These are phyloP conservation scores for Pinus tabuliformis DNA, from an alignment of 75 land plant species.

Conservation along the genomic window DNA sequence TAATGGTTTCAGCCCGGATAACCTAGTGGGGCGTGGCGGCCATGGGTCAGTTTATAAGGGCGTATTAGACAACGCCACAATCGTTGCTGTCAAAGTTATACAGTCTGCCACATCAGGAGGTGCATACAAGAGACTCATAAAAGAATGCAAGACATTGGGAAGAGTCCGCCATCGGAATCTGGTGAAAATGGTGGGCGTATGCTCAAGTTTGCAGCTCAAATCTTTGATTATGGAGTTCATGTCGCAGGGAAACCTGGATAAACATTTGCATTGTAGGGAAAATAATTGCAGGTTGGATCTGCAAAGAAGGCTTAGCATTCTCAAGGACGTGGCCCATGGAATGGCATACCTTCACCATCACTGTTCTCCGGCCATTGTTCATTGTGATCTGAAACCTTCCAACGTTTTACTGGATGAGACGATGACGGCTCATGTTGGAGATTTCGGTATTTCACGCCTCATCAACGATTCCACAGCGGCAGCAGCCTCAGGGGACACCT, in stretches of 20 bases:
- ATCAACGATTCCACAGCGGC: not conserved
- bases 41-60: not conserved
- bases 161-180: too few species aligned
- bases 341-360: not conserved
- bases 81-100: not conserved
- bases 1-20: slow-evolving; percentile 18
- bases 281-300: not conserved
- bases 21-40: not conserved
- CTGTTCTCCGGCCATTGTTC: not conserved
- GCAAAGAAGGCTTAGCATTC: not conserved
- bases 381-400: too few species aligned
- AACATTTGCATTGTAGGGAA: slow-evolving; percentile 12
- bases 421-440: not conserved
- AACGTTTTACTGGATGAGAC: too few species aligned
- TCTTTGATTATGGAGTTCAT: slow-evolving; percentile 45
- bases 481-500: not conserved
- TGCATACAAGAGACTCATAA: not conserved
- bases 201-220: slow-evolving; percentile 22
- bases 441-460: not conserved
- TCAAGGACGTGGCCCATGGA: not conserved
- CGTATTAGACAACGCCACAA: not conserved
- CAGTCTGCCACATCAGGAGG: not conserved
- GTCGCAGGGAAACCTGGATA: slow-evolving; percentile 43
- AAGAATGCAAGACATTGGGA: too few species aligned
- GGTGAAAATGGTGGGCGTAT: slow-evolving; percentile 22